Evolutionary conservation across 306 rosid species (phyloP), one percentile per base, ranked within the genome.

Genomic region (Quercus variabilis): DNA sequence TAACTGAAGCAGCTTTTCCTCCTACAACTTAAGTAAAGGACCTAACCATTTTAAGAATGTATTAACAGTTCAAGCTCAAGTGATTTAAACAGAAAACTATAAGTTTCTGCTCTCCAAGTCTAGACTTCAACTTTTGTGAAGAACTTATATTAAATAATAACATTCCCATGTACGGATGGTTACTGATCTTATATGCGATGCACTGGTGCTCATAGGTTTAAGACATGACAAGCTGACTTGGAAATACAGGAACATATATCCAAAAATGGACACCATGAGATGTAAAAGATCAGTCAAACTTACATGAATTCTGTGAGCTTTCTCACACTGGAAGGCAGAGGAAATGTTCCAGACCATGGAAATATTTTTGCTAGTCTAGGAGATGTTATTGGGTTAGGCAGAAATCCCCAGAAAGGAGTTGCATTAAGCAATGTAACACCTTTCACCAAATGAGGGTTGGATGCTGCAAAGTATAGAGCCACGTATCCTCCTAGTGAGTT

Each of bases 401-500:
- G 77, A 78, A 94, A 90, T 31, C 94, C 99, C 99, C 97, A 94
- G 79, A 94, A 94, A 59, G 99, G 99, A 6, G 97, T 94, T 54
- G 99, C 99, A 79, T 94, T 94, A 72, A 94, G 95, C 87, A 94
- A 83, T 11, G 99, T 92, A 43, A 94, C 91, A 8, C 99, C 99
- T 82, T 94, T 94, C 55, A 94, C 99, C 77, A 94, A 88, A 74
- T 90, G 90, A 85, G 97, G 99, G 82, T 92, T 79, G 62, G 86
- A 28, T 23, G 99, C 99, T 0, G 99, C 97, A 78, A 94, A 92
- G 84, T 94, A 92, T 49, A 94, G 78, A 19, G 99, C 97, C 80
- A 94, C 99, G 33, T 83, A 89, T 82, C 99, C 99, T 84, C 97
- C 99, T 1, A 94, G 90, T 6, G 99, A 94, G 89, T 94, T 94